A percentile compares a stretch with the other conserved stretches of the same genome.
These are phyloP conservation scores for Alliaria petiolata DNA, from an alignment of 345 rosid species.

Conservation along the genomic window DNA sequence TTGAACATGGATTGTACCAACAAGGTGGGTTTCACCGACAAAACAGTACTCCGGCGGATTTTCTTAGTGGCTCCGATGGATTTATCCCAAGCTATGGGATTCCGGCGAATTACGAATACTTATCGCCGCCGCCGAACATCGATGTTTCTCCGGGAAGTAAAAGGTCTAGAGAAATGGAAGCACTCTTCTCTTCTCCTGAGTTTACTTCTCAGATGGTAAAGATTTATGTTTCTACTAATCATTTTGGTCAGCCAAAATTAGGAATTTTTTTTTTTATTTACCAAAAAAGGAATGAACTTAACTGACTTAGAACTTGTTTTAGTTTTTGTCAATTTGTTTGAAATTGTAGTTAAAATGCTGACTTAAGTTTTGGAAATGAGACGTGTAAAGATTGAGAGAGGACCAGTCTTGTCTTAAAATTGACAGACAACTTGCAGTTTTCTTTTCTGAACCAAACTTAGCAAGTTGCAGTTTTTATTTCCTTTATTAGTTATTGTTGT, in stretches of 20 bases:
- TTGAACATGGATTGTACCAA: constrained; percentile 36
- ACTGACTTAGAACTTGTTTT: not conserved
- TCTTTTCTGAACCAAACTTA: not conserved
- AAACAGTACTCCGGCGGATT: constrained; percentile 69
- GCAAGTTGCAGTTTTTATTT: constrained; percentile 25
- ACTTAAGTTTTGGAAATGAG: not conserved
- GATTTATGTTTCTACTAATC: not conserved
- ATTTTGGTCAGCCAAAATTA: not conserved
- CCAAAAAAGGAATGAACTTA: not conserved
- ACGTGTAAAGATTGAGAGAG: not conserved
- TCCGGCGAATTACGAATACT: constrained; percentile 40
- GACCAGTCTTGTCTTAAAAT: constrained; percentile 19
- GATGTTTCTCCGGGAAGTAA: constrained; percentile 47
- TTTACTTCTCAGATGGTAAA: constrained; percentile 43
- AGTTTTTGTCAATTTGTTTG: constrained; percentile 10
- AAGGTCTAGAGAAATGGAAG: constrained; percentile 40
- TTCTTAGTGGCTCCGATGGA: constrained; percentile 42
- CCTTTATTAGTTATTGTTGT: not conserved
- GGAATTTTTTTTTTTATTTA: not conserved
- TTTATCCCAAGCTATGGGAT: constrained; percentile 41
- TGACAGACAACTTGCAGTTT: constrained; percentile 23
- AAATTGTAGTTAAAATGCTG: not conserved
- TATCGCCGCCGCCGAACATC: constrained; percentile 31
- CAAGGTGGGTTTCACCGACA: constrained; percentile 54
- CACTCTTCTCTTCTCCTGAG: constrained; percentile 33